Evolutionary conservation across 2,329 filamentous ascomycete genomes (phyloP), one percentile per base, ranked within the genome.

Genomic region (Pseudonectria buxi): DNA sequence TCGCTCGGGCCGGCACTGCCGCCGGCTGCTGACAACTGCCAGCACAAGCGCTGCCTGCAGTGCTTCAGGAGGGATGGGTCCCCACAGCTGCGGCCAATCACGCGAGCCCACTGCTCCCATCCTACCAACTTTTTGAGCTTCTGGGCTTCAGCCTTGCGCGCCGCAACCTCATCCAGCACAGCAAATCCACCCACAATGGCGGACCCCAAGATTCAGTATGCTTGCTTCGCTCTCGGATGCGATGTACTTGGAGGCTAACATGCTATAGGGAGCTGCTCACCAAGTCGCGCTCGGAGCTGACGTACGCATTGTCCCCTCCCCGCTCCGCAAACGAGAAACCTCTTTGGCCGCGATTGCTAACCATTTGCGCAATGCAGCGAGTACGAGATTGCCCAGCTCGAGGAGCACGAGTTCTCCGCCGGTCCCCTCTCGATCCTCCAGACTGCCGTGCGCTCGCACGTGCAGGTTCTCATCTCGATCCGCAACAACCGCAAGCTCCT

Each of bases 401-500:
- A 69, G 49, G 69, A 76, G 58, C 71, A 76, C 54, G 73, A 76
- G 54, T 74, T 76, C 53, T 65, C 67, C 39, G 61, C 64, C 29
- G 66, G 68, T 6, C 68, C 68, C 31, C 64, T 96, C 30, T 95
- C 88, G 5, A 92, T 98, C 56, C 85, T 98, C 42, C 90, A 96
- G 69, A 95, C 92, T 40, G 92, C 92, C 47, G 92, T 95, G 39
- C 86, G 89, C 61, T 86, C 84, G 47, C 90, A 95, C 70, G 86
- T 84, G 28, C 92, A 96, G 68, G 90, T 98, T 44, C 79, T 98
- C 47, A 95, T 98, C 59, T 95, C 87, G 36, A 90, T 90, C 68
- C 88, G 92, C 49, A 95, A 95, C 77, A 96, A 96, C 72, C 85
- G 90, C 66, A 98, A 98, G 73, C 76, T 98, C 31, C 81, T 98